Evolutionary conservation across 441 rosid species (phyloP).

Genomic region (Isatis lusitanica): DNA sequence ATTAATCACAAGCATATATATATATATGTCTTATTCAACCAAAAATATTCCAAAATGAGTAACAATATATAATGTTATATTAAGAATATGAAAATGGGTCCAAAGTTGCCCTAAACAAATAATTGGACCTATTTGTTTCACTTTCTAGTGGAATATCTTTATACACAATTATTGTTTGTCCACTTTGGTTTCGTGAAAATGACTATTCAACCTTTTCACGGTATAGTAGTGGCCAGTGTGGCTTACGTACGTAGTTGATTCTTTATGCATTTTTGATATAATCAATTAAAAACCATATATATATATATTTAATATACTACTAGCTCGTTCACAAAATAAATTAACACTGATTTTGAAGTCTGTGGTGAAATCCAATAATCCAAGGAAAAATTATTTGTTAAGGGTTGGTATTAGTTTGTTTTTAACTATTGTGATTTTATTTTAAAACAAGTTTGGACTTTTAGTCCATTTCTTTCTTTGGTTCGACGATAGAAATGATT

Average conservation of each 20-base stretch:
- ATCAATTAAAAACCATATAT: not conserved
- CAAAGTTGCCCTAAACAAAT: constrained; percentile 12
- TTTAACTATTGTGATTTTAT: too few species aligned
- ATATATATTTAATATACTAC: not conserved
- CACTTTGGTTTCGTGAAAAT: constrained; percentile 29
- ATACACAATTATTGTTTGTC: constrained; percentile 33
- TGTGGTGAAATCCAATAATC: not conserved
- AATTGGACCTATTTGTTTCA: constrained; percentile 27
- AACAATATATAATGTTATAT: constrained; percentile 17
- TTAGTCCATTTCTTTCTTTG: too few species aligned
- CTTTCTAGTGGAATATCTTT: constrained; percentile 35
- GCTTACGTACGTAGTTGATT: not conserved
- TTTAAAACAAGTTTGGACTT: too few species aligned
- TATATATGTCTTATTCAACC: not conserved
- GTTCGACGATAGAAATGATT: too few species aligned
- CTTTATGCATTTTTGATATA: not conserved
- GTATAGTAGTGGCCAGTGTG: constrained; percentile 4
- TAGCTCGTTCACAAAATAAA: not conserved
- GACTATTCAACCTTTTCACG: constrained; percentile 33
- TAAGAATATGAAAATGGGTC: constrained; percentile 24
- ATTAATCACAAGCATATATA: not conserved
- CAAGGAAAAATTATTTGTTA: too few species aligned
- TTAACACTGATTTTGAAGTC: not conserved
- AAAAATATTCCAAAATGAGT: not conserved
- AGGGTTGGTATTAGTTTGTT: too few species aligned